Percentiles rank a stretch among this genome's conserved stretches.
Conservation (phyloP, 495 filamentous ascomycete species). For the Tetracladium marchalianum region DNA sequence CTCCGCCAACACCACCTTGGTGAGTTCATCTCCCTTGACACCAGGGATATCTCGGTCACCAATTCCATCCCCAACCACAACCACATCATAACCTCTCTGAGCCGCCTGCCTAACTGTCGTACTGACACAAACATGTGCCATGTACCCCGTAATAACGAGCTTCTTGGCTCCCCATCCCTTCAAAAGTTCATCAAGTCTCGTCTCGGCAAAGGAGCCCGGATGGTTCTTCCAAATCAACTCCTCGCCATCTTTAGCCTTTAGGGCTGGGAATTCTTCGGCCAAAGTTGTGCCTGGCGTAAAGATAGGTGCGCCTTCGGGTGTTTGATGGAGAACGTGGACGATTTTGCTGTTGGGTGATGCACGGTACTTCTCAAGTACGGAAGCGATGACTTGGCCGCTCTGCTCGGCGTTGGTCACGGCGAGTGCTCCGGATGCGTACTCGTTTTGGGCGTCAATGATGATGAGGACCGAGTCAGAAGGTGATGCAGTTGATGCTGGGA, state of each 20-base stretch:
- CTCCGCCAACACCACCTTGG: conserved; percentile 28
- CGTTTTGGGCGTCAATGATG: conserved; percentile 50
- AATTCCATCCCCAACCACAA: conserved; percentile 44
- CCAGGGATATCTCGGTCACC: conserved; percentile 35
- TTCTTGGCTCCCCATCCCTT: conserved; percentile 19
- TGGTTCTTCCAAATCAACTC: conserved; percentile 30
- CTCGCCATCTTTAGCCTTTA: conserved; percentile 29
- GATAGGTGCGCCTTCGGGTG: conserved; percentile 46
- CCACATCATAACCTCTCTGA: conserved; percentile 48
- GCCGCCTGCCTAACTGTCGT: conserved; percentile 44
- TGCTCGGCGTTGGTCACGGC: conserved; percentile 29
- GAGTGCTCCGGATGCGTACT: conserved; percentile 30
- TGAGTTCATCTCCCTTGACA: conserved; percentile 20
- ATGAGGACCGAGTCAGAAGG: conserved; percentile 45
- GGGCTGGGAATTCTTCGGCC: conserved; percentile 43
- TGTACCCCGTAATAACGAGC: conserved; percentile 19
- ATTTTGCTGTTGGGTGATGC: conserved; percentile 33
- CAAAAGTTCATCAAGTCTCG: conserved; percentile 19
- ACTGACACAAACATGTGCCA: conserved; percentile 53
- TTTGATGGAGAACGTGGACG: conserved; percentile 47
- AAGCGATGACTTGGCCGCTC: conserved; percentile 35
- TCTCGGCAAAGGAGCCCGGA: conserved; percentile 23
- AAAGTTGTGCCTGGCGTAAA: conserved; percentile 48
- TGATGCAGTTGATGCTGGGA: conserved; percentile 37
- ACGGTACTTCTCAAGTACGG: conserved; percentile 43